phyloP scores from a whole-genome alignment of 2,329 filamentous ascomycete species.

The Penicillium glabrum region DNA sequence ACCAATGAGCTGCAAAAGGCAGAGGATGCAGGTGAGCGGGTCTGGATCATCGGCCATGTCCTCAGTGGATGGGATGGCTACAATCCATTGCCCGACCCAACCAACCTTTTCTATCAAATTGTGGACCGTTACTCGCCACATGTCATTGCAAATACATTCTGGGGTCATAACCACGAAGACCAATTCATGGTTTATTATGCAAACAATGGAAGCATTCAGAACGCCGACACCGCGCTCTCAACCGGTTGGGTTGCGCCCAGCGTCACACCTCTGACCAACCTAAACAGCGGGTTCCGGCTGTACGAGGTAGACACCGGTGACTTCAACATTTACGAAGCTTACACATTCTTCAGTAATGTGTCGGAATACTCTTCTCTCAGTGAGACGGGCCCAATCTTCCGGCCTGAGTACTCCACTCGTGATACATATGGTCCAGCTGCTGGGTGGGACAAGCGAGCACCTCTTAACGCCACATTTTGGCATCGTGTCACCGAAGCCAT shows the following conservation, averaged over 20 bases:
- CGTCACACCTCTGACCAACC: slow-evolving; percentile 55
- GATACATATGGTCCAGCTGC: slow-evolving; percentile 49
- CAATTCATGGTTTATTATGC: slow-evolving; percentile 56
- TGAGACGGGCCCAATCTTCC: slow-evolving; percentile 47
- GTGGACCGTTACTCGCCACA: slow-evolving; percentile 56
- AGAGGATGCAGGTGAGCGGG: slow-evolving; percentile 53
- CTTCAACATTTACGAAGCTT: slow-evolving; percentile 56
- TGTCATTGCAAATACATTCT: slow-evolving; percentile 57
- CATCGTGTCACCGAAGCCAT: slow-evolving; percentile 59
- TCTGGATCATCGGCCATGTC: slow-evolving; percentile 58
- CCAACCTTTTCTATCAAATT: slow-evolving; percentile 56
- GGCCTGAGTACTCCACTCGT: slow-evolving; percentile 54
- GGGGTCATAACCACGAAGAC: slow-evolving; percentile 58
- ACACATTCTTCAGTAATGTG: slow-evolving; percentile 57
- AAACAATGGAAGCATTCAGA: slow-evolving; percentile 50
- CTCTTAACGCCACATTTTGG: slow-evolving; percentile 61
- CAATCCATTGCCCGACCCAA: slow-evolving; percentile 55
- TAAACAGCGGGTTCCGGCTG: slow-evolving; percentile 55
- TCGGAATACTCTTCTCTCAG: slow-evolving; percentile 42
- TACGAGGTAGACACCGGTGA: slow-evolving; percentile 57
- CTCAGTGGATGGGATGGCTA: slow-evolving; percentile 57
- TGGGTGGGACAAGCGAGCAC: slow-evolving; percentile 49
- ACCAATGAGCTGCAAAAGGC: slow-evolving; percentile 54
- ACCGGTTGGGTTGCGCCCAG: slow-evolving; percentile 54
- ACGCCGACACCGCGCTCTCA: slow-evolving; percentile 45